phyloP scores from a whole-genome alignment of 352 stramenopile species.

The Phytophthora citricola region DNA sequence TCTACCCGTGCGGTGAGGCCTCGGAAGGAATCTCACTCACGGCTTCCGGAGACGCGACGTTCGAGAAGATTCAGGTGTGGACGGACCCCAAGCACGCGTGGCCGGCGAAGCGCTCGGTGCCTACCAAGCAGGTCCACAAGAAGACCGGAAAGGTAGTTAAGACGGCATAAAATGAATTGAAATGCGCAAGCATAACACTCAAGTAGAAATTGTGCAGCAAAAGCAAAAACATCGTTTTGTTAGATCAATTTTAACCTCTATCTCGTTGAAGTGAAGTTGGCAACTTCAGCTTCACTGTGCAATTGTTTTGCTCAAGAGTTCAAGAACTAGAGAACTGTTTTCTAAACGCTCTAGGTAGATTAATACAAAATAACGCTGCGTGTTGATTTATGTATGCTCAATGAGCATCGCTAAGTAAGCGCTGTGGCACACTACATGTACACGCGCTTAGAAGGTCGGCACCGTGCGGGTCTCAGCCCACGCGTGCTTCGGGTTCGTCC shows the following conservation, averaged over 20 bases:
- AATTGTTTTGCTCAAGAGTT: too few species aligned
- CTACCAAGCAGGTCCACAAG: constrained; percentile 27
- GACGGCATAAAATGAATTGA: not conserved
- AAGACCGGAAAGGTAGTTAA: constrained; percentile 21
- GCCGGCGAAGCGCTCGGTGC: constrained; percentile 45
- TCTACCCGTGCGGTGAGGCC: constrained; percentile 59
- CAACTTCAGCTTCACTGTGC: too few species aligned
- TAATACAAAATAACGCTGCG: constrained; percentile 5
- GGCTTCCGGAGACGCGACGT: constrained; percentile 47
- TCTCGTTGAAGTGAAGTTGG: not conserved
- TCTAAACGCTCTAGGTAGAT: not conserved
- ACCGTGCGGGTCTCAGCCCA: constrained; percentile 56
- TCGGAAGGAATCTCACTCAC: constrained; percentile 64
- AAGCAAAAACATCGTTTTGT: not conserved
- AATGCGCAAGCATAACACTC: not conserved
- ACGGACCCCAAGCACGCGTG: constrained; percentile 64
- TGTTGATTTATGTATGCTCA: constrained; percentile 21
- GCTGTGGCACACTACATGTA: not conserved
- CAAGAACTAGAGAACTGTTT: too few species aligned
- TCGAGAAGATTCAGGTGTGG: constrained; percentile 65
- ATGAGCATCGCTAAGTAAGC: constrained; percentile 3
- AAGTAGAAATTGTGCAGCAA: not conserved
- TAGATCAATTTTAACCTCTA: too few species aligned
- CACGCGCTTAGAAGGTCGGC: constrained; percentile 33
- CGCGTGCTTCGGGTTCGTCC: constrained; percentile 68